phyloP scores from a whole-genome alignment of 208 protist species.

The Trypanosoma congolense region DNA sequence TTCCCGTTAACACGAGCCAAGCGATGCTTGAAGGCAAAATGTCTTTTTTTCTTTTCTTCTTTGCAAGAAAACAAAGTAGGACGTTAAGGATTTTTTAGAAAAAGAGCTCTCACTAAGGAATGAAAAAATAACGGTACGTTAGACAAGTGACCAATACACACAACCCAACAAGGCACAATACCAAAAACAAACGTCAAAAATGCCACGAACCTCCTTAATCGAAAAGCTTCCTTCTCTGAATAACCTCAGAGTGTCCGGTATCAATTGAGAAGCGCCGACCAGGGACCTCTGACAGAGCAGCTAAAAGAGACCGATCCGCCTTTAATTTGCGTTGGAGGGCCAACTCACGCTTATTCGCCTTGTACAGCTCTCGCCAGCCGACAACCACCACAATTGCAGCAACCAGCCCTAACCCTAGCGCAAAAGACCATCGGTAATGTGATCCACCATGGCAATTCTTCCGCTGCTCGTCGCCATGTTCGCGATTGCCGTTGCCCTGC shows the following conservation, averaged over 20 bases:
- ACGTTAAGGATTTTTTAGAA: too few species aligned
- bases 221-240: slow-evolving; percentile 20
- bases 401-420: slow-evolving; percentile 19
- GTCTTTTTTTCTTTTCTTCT: too few species aligned
- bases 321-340: slow-evolving; percentile 23
- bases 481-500: too few species aligned
- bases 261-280: slow-evolving; percentile 47
- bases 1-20: too few species aligned
- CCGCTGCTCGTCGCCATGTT: not conserved
- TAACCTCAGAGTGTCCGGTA: slow-evolving; percentile 25
- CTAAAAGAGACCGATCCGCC: slow-evolving; percentile 27
- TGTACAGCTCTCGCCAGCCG: slow-evolving; percentile 51
- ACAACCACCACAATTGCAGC: slow-evolving; percentile 22
- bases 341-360: slow-evolving; percentile 54
- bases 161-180: too few species aligned
- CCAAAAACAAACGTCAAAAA: too few species aligned
- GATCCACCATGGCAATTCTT: not conserved
- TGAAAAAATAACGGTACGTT: too few species aligned
- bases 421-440: slow-evolving; percentile 3
- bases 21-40: too few species aligned
- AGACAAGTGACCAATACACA: too few species aligned
- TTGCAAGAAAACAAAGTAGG: too few species aligned
- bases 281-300: slow-evolving; percentile 41
- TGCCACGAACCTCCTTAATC: too few species aligned
- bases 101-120: too few species aligned